Conservation (phyloP, 306 rosid species). For the Prunus mume region DNA sequence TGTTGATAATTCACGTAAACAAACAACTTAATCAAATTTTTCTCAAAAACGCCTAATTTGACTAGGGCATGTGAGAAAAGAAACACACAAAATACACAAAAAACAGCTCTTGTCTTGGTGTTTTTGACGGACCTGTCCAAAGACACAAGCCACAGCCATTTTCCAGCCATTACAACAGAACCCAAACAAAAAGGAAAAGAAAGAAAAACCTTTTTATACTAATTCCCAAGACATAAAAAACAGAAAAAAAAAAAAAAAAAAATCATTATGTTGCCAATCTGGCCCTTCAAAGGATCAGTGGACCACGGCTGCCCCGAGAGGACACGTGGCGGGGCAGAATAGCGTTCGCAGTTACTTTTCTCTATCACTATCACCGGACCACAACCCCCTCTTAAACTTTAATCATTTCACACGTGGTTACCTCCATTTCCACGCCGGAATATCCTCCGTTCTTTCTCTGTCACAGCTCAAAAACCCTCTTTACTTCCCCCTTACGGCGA, state of each 20-base stretch:
- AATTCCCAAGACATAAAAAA: not conserved
- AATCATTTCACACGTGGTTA: conserved; percentile 61
- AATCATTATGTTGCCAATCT: not conserved
- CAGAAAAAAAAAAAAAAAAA: not conserved
- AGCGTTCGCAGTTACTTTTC: conserved; percentile 3
- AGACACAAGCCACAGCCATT: not conserved
- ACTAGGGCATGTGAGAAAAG: not conserved
- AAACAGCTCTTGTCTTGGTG: not conserved
- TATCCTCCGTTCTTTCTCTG: conserved; percentile 13
- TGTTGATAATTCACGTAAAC: too few species aligned
- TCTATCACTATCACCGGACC: conserved; percentile 29
- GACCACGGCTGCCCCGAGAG: conserved; percentile 19
- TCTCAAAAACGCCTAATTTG: too few species aligned
- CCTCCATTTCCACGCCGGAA: conserved; percentile 54
- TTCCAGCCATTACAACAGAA: not conserved
- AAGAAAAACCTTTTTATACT: not conserved
- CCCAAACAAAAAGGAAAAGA: not conserved
- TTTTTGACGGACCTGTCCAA: conserved; percentile 10
- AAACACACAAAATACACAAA: not conserved
- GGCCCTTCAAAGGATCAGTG: not conserved
- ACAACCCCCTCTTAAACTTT: not conserved
- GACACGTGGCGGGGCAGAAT: conserved; percentile 45
- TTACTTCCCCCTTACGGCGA: not conserved
- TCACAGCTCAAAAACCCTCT: not conserved
- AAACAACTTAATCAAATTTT: too few species aligned